These are phyloP conservation scores for Suillus variegatus DNA, from an alignment of 768 basidiomycete genomes.

Conservation along the genomic window DNA sequence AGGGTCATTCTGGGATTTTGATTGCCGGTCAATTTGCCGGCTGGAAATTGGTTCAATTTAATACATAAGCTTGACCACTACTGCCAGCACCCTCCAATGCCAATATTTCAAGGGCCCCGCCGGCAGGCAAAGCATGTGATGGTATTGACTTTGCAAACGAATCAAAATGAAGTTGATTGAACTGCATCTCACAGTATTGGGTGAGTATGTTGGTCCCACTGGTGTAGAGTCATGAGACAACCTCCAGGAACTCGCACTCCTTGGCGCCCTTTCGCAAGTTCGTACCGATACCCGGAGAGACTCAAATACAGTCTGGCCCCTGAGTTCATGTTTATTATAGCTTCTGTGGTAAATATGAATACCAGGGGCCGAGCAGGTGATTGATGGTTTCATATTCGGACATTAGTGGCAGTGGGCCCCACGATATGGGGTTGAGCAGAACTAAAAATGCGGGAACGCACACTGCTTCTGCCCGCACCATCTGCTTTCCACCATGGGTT, in stretches of 20 bases:
- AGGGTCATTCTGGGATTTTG: not conserved
- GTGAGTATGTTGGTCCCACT: not conserved
- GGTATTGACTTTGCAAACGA: not conserved
- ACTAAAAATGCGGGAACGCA: not conserved
- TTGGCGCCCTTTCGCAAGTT: not conserved
- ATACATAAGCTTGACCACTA: no score
- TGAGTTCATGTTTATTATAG: not conserved
- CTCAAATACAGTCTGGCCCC: not conserved
- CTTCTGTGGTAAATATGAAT: not conserved
- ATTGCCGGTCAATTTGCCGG: conserved; percentile 4
- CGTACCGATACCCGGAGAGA: not conserved
- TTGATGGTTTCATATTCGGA: not conserved
- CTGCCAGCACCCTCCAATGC: not conserved
- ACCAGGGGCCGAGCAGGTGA: not conserved
- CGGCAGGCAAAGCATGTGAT: not conserved
- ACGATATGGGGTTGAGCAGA: not conserved
- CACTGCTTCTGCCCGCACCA: not conserved
- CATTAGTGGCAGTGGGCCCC: not conserved
- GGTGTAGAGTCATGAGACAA: not conserved
- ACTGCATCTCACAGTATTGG: not conserved
- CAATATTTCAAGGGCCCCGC: not conserved
- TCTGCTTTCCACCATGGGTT: conserved; percentile 17
- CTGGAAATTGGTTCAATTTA: no score
- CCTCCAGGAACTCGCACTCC: not conserved
- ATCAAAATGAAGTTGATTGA: not conserved